phyloP scores from a whole-genome alignment of 208 protist species.

The Phytomonas sp. region DNA sequence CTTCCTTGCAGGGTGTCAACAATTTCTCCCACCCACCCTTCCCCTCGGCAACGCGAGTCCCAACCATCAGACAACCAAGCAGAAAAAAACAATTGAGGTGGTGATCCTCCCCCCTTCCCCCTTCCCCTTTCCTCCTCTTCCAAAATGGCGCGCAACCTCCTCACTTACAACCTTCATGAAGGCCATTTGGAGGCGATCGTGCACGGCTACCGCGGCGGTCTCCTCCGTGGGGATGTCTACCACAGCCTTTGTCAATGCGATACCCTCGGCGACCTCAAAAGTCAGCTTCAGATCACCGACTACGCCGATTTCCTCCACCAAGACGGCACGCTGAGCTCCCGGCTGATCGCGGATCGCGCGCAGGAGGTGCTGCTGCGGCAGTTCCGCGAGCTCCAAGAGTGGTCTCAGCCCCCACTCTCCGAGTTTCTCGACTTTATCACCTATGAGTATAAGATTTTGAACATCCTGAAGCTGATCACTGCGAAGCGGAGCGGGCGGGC shows the following conservation, averaged over 20 bases:
- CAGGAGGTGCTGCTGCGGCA: constrained; percentile 95
- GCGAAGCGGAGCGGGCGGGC: constrained; percentile 77
- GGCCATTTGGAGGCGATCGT: constrained; percentile 87
- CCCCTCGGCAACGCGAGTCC: not conserved
- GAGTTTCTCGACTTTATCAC: constrained; percentile 99
- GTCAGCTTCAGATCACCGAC: constrained; percentile 95
- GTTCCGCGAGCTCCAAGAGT: constrained; percentile 93
- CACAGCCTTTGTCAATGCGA: constrained; percentile 97
- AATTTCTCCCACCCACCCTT: not conserved
- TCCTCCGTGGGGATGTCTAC: constrained; percentile 94
- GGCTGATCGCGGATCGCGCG: constrained; percentile 85
- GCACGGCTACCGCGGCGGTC: constrained; percentile 85
- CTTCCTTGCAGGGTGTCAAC: not conserved
- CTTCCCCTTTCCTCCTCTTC: not conserved
- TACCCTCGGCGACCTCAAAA: constrained; percentile 96
- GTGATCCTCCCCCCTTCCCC: too few species aligned
- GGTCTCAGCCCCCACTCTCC: constrained; percentile 91
- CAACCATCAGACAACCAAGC: too few species aligned
- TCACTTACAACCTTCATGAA: constrained; percentile 82
- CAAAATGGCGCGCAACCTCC: constrained; percentile 50
- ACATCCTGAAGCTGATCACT: constrained; percentile 89
- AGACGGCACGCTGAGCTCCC: constrained; percentile 87
- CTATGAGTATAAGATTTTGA: constrained; percentile 97
- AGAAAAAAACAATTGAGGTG: too few species aligned
- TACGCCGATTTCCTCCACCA: constrained; percentile 97